A percentile compares a stretch with the other conserved stretches of the same genome.
phyloP scores from a whole-genome alignment of 768 basidiomycete genomes.

The Chalciporus piperatus region DNA sequence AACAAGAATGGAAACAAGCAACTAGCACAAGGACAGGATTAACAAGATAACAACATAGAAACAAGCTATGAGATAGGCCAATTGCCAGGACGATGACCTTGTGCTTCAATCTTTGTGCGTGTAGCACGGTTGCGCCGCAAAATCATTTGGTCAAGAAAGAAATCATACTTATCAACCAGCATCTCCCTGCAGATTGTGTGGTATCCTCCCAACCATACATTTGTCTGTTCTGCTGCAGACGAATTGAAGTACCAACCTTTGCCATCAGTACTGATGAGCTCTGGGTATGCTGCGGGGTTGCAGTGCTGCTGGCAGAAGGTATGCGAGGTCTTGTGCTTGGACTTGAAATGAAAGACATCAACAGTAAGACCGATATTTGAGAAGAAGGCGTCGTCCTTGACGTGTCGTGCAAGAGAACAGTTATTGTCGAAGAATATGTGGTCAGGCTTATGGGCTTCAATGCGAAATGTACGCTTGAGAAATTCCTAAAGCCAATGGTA shows the following conservation, averaged over 20 bases:
- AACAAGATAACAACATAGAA: no score
- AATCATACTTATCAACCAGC: constrained; percentile 28
- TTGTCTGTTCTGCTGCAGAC: constrained; percentile 34
- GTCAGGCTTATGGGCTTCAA: background rate
- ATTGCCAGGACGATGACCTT: background rate
- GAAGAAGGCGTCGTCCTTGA: constrained; percentile 6
- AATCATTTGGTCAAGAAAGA: constrained; percentile 40
- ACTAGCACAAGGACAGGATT: background rate
- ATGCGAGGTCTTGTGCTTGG: constrained; percentile 33
- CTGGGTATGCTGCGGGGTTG: constrained; percentile 27
- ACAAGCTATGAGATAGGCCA: background rate
- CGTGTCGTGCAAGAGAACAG: constrained; percentile 2
- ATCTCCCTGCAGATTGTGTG: constrained; percentile 34
- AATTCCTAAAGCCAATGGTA: constrained; percentile 1
- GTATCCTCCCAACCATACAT: constrained; percentile 39
- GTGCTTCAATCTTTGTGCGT: background rate
- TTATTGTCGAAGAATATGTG: constrained; percentile 12
- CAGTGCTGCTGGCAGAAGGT: constrained; percentile 27
- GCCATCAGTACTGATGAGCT: constrained; percentile 24
- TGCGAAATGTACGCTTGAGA: background rate
- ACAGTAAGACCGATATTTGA: constrained; percentile 26
- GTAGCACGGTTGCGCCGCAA: constrained; percentile 16
- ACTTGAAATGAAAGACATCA: constrained; percentile 38
- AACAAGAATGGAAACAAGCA: no score
- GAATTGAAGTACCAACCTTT: constrained; percentile 36